phyloP scores from a whole-genome alignment of 2,329 filamentous ascomycete species.

The Cytospora paraplurivora region DNA sequence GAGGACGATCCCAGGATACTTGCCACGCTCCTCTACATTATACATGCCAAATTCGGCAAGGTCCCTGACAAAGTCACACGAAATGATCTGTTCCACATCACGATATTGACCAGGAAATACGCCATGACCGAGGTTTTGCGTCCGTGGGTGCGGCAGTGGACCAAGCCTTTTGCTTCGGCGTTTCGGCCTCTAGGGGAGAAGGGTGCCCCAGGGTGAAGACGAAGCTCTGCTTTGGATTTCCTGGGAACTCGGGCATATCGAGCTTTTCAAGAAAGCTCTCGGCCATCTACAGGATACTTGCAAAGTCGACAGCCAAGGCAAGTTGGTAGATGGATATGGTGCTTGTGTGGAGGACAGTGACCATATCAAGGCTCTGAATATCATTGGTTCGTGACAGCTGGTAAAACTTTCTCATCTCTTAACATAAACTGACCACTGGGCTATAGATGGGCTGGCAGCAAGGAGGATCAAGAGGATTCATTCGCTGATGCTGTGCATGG shows the following conservation, averaged over 20 bases:
- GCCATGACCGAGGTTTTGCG: constrained; percentile 31
- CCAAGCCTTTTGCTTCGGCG: not conserved
- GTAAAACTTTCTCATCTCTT: not conserved
- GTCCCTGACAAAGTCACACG: constrained; percentile 33
- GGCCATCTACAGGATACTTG: not conserved
- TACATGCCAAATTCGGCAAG: constrained; percentile 35
- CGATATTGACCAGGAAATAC: constrained; percentile 38
- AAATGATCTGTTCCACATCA: constrained; percentile 34
- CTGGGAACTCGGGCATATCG: not conserved
- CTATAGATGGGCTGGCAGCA: not conserved
- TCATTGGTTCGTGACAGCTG: not conserved
- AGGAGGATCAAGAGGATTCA: not conserved
- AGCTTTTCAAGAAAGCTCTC: not conserved
- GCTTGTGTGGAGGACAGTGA: not conserved
- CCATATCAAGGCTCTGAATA: not conserved
- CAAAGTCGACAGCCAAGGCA: not conserved
- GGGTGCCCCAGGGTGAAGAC: not conserved
- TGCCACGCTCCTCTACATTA: constrained; percentile 36
- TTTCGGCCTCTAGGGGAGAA: not conserved
- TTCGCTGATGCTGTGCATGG: not conserved
- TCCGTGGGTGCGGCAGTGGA: not conserved
- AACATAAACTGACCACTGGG: not conserved
- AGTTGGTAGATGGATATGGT: not conserved
- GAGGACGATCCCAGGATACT: constrained; percentile 38
- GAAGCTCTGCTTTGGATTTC: not conserved